Base-by-base conservation (phyloP, 164 flowering plant species). In the Magnolia changhungtana region DNA sequence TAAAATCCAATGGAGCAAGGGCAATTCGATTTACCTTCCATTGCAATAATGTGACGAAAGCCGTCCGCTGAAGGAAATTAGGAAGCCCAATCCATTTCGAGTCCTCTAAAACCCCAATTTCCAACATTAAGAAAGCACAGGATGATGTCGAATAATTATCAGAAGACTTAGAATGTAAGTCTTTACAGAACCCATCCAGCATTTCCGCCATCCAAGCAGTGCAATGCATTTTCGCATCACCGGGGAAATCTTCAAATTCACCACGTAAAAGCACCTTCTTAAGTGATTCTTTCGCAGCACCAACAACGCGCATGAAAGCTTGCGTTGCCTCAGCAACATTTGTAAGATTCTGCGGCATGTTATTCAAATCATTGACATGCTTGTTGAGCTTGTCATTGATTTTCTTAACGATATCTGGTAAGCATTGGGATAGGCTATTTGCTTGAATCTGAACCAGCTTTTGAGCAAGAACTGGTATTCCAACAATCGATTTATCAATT, bases 51-150 rank as follows among this genome's bases (percentile, higher is more conserved):
- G 69, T 64, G 18, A 78, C 19, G 23, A 86, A 86, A 1, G 76
- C 84, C 1, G 68, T 8, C 8, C 78, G 79, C 8, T 84, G 84
- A 3, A 86, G 80, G 77, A 86, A 84, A 72, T 86, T 82, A 2
- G 88, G 86, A 4, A 86, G 80, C 23, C 79, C 75, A 65, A 86
- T 77, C 5, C 86, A 82, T 64, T 86, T 82, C 1, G 83, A 19
- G 29, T 82, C 85, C 61, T 79, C 82, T 18, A 86, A 50, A 18
- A 81, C 73, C 1, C 45, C 29, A 5, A 82, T 80, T 61, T 84
- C 85, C n/a, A 76, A 83, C 81, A 83, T 72, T 50, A 85, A 20
- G 49, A 85, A 85, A 13, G 61, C 14, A 2, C 27, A 8, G 31
- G 45, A 8, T 0, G 7, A 31, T 4, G 37, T 24, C 2, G 18